Evolutionary conservation across 1,284 basidiomycete genomes (phyloP).

Genomic region (Mycena citricolor): DNA sequence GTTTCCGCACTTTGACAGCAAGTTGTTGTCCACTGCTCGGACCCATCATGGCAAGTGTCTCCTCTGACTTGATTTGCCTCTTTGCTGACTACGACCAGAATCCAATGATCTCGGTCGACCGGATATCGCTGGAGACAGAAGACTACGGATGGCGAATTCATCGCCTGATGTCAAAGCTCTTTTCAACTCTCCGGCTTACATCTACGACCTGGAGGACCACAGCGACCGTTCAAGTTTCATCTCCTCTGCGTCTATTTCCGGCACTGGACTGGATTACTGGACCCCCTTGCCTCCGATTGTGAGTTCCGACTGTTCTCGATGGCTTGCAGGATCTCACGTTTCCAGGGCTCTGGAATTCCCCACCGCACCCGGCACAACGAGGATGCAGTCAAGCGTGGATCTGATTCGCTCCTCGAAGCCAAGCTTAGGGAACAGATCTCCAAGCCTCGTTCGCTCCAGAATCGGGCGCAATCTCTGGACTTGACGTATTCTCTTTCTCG

Average conservation of each 20-base stretch:
- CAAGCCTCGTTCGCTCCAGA: slow-evolving; percentile 74
- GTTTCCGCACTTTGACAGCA: slow-evolving; percentile 96
- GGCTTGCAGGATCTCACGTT: slow-evolving; percentile 17
- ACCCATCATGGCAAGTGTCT: slow-evolving; percentile 61
- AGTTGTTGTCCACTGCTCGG: slow-evolving; percentile 78
- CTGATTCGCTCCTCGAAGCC: slow-evolving; percentile 84
- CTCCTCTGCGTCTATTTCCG: slow-evolving; percentile 30
- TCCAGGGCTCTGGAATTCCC: slow-evolving; percentile 63
- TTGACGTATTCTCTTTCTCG: slow-evolving; percentile 75
- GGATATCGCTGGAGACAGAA: slow-evolving; percentile 71
- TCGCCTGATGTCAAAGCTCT: slow-evolving; percentile 95
- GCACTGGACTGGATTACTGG: slow-evolving; percentile 64
- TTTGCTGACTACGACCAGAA: slow-evolving; percentile 42
- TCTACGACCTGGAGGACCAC: slow-evolving; percentile 72
- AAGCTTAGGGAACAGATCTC: slow-evolving; percentile 78
- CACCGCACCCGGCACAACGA: slow-evolving; percentile 65
- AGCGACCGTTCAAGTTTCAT: slow-evolving; percentile 60
- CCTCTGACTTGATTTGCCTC: slow-evolving; percentile 8
- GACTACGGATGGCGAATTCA: slow-evolving; percentile 81
- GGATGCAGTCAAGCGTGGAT: slow-evolving; percentile 80
- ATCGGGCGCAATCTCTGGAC: slow-evolving; percentile 80
- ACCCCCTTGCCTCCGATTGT: slow-evolving; percentile 76
- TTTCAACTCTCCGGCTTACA: slow-evolving; percentile 80
- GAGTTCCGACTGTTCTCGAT: slow-evolving; percentile 30
- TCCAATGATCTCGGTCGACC: slow-evolving; percentile 72